Percentiles rank a stretch among this genome's conserved stretches.
Conservation (phyloP, 83 land plant species). For the Thuja plicata region DNA sequence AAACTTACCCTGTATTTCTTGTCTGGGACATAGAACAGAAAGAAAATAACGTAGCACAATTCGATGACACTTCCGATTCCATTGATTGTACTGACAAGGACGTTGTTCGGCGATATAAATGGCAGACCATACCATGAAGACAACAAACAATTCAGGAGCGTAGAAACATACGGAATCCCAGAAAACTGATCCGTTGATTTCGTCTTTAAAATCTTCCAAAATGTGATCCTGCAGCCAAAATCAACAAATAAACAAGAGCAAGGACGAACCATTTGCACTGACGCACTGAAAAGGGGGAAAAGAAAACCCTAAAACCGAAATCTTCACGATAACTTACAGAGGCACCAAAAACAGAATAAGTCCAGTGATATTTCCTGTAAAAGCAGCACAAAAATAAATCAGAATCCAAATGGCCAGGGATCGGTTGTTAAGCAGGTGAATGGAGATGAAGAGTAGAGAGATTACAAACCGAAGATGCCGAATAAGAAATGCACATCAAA, state of each 20-base stretch:
- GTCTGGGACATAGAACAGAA: not conserved
- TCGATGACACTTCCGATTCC: constrained; percentile 54
- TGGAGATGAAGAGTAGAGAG: not conserved
- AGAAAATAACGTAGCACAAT: constrained; percentile 31
- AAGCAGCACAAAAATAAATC: constrained; percentile 3
- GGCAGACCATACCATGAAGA: constrained; percentile 73
- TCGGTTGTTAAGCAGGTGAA: not conserved
- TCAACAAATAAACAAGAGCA: not conserved
- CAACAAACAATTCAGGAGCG: constrained; percentile 66
- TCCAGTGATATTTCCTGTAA: constrained; percentile 59
- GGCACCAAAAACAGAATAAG: constrained; percentile 64
- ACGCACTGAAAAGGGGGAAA: not conserved
- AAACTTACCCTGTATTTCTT: constrained; percentile 10
- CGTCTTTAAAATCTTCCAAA: constrained; percentile 41
- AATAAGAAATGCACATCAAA: constrained; percentile 32
- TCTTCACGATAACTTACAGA: constrained; percentile 23
- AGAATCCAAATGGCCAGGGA: not conserved
- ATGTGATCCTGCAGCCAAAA: constrained; percentile 37
- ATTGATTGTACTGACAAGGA: constrained; percentile 57
- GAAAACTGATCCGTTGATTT: constrained; percentile 72
- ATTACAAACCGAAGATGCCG: constrained; percentile 44
- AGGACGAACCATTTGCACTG: not conserved
- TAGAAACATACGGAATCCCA: constrained; percentile 64
- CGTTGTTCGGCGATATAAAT: constrained; percentile 57
- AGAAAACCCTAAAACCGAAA: too few species aligned